phyloP scores from a whole-genome alignment of 108 stramenopile species.

The Stephanodiscus triporus region DNA sequence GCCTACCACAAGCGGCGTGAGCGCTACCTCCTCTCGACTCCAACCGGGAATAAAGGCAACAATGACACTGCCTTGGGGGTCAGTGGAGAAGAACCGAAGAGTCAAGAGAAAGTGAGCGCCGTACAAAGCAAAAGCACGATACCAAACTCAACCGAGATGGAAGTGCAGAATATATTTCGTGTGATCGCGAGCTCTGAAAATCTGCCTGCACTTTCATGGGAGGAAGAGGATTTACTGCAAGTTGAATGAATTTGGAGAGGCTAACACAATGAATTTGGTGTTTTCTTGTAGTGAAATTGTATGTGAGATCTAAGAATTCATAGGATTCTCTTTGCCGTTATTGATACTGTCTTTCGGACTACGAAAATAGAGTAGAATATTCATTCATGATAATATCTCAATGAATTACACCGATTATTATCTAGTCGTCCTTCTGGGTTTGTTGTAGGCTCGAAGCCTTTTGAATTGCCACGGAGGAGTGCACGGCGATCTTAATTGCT shows the following conservation, averaged over 20 bases:
- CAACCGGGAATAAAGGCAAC: slow-evolving; percentile 6
- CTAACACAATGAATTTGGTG: no score
- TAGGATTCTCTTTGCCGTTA: no score
- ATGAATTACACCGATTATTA: no score
- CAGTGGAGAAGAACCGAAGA: neutral
- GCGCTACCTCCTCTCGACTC: slow-evolving; percentile 10
- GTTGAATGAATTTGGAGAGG: slow-evolving; percentile 1
- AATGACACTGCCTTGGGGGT: neutral
- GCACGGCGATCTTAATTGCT: no score
- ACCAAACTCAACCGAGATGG: neutral
- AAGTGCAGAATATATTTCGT: slow-evolving; percentile 1
- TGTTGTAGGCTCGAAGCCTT: no score
- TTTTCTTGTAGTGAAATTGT: no score
- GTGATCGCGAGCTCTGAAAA: neutral
- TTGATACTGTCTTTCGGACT: no score
- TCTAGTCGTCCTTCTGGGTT: no score
- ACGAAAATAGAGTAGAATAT: no score
- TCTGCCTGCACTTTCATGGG: neutral
- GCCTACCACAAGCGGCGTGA: slow-evolving; percentile 21
- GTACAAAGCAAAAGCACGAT: neutral
- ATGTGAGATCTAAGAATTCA: no score
- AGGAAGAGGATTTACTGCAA: neutral
- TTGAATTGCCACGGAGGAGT: no score
- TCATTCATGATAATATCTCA: no score
- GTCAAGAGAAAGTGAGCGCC: neutral